Evolutionary conservation across 345 rosid genomes (phyloP).

Genomic region (Cochlearia excelsa): DNA sequence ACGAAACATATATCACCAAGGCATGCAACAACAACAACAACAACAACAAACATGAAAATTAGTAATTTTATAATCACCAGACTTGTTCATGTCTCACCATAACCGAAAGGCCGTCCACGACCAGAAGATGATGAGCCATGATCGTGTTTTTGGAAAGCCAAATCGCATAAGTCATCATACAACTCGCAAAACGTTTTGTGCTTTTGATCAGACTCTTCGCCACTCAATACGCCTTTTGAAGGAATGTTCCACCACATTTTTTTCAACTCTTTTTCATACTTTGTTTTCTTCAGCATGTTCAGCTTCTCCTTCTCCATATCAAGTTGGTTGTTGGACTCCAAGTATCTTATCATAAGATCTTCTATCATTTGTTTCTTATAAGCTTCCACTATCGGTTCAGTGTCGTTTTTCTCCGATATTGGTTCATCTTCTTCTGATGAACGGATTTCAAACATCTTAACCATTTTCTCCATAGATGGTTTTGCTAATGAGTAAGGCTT

Average conservation of each 20-base stretch:
- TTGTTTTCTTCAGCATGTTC: conserved; percentile 3
- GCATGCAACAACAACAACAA: not conserved
- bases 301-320: conserved; percentile 22
- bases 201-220: not conserved
- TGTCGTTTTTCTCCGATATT: not conserved
- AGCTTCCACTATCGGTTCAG: conserved; percentile 36
- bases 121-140: conserved; percentile 6
- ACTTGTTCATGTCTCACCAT: not conserved
- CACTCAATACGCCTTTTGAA: not conserved
- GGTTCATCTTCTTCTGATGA: not conserved
- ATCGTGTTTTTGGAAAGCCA: not conserved
- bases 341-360: conserved; percentile 16
- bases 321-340: conserved; percentile 8
- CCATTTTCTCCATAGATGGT: conserved; percentile 35
- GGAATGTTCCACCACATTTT: conserved; percentile 16
- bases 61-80: not conserved
- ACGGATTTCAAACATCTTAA: conserved; percentile 11
- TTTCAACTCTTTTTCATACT: not conserved
- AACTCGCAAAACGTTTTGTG: not conserved
- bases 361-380: conserved; percentile 23
- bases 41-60: not conserved
- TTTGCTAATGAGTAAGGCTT: conserved; percentile 39
- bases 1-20: no score
- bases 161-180: not conserved
- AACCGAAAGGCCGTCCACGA: not conserved